These are phyloP conservation scores for Podospora tetraspora DNA, from an alignment of 495 filamentous ascomycete genomes.

Conservation along the genomic window DNA sequence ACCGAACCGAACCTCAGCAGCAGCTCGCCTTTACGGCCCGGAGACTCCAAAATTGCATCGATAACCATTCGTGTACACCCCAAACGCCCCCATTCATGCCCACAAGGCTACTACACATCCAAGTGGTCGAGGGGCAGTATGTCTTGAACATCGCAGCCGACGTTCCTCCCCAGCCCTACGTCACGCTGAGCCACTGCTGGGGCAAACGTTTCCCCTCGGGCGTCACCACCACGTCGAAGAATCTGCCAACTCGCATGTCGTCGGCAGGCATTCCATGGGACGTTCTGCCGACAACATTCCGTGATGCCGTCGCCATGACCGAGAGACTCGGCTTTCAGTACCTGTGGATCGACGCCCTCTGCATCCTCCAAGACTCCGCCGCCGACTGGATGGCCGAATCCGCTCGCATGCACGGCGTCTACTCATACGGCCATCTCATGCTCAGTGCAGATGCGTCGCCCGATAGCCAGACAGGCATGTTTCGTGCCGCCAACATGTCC, in stretches of 20 bases:
- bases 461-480: slow-evolving; percentile 4
- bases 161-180: slow-evolving; percentile 1
- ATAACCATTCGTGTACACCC: not conserved
- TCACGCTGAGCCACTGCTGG: slow-evolving; percentile 7
- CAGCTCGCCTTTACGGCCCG: slow-evolving; percentile 4
- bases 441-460: not conserved
- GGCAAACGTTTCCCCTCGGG: not conserved
- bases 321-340: slow-evolving; percentile 20
- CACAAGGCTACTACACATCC: slow-evolving; percentile 1
- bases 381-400: slow-evolving; percentile 19
- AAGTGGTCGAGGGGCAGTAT: not conserved
- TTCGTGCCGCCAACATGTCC: not conserved
- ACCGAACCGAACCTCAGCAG: not conserved
- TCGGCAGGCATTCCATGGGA: not conserved
- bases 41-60: not conserved
- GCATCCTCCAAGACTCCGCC: slow-evolving; percentile 26
- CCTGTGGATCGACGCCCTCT: slow-evolving; percentile 32
- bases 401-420: slow-evolving; percentile 22
- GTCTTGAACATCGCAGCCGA: not conserved
- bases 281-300: slow-evolving; percentile 7
- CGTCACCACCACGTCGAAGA: not conserved
- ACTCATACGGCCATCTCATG: not conserved
- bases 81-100: not conserved
- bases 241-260: not conserved
- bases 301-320: slow-evolving; percentile 15